Evolutionary conservation across 495 filamentous ascomycete genomes (phyloP).

Genomic region (Letharia columbiana): DNA sequence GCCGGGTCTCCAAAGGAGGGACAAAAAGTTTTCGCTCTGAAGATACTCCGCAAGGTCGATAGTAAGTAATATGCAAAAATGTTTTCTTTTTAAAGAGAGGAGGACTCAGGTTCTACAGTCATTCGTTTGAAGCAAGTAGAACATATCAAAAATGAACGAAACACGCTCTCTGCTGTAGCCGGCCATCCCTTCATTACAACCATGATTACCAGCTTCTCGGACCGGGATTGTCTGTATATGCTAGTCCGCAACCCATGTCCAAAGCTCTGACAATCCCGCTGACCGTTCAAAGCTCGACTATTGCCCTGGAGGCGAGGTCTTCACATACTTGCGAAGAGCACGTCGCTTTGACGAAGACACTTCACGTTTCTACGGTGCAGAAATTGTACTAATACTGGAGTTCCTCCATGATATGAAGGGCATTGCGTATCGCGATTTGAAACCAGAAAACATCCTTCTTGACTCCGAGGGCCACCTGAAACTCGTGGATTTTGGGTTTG

Average conservation of each 20-base stretch:
- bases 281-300: slow-evolving; percentile 58
- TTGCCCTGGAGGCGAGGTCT: slow-evolving; percentile 90
- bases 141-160: slow-evolving; percentile 90
- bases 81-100: slow-evolving; percentile 17
- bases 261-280: slow-evolving; percentile 15
- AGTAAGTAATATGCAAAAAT: slow-evolving; percentile 33
- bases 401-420: slow-evolving; percentile 78
- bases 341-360: slow-evolving; percentile 79
- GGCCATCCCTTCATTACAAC: slow-evolving; percentile 94
- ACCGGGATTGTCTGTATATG: slow-evolving; percentile 84
- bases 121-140: slow-evolving; percentile 96
- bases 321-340: slow-evolving; percentile 80
- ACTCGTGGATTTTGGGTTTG: slow-evolving; percentile 97
- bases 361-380: slow-evolving; percentile 88
- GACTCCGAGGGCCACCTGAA: slow-evolving; percentile 91
- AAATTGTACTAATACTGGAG: slow-evolving; percentile 87
- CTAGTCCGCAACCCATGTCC: slow-evolving; percentile 49
- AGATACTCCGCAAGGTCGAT: slow-evolving; percentile 85
- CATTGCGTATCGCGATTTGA: slow-evolving; percentile 89
- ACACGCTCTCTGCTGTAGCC: slow-evolving; percentile 74
- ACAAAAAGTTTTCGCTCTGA: slow-evolving; percentile 80
- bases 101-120: slow-evolving; percentile 43
- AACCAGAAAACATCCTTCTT: slow-evolving; percentile 91
- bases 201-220: slow-evolving; percentile 83
- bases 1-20: slow-evolving; percentile 46